Base-by-base conservation (phyloP, 2,329 filamentous ascomycete species). In the Aspergillus pseudoviridinutans region DNA sequence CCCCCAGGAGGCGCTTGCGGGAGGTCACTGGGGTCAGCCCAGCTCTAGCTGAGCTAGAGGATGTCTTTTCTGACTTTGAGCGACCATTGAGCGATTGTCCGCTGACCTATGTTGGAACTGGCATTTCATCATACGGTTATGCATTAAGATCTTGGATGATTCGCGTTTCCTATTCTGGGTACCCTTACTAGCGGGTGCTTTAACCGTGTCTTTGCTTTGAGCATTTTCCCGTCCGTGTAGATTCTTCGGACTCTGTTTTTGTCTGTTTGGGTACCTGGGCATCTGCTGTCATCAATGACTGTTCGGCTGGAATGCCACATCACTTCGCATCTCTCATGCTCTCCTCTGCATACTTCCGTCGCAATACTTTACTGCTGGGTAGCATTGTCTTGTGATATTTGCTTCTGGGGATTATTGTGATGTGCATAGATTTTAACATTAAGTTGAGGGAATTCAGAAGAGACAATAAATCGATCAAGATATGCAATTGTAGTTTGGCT, bases 1-100 rank as follows among this genome's bases (percentile, higher is more conserved):
- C 66, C 92, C 92, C 1, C 84, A 86, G 12, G 89, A 90, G 67
- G 78, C 78, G 12, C 66, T 76, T 41, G 64, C 66, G 41, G 74
- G 75, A 24, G 74, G 76, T 55, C 73, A 77, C 64, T 76, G 76
- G 76, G 70, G 72, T 51, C 72, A 75, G 61, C 72, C 74, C 57
- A 58, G 56, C 55, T 65, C 71, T 60, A 68, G 62, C 61, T 72
- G 66, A 68, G 62, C 64, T 65, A 59, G 64, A 61, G 46, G 17
- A 28, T 22, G 44, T 46, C 22, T 41, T 50, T 27, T 49, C n/a
- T 63, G 42, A 49, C 32, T 61, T 60, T 50, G 53, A 44, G 42
- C 50, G 29, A 44, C 64, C 57, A 56, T 67, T 59, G 58, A 64
- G 63, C 44, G 20, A 46, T 60, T 66, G 63, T 67, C 64, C 63